Evolutionary conservation across 2,329 filamentous ascomycete genomes (phyloP).

Genomic region (Trichocomaceae sp.): DNA sequence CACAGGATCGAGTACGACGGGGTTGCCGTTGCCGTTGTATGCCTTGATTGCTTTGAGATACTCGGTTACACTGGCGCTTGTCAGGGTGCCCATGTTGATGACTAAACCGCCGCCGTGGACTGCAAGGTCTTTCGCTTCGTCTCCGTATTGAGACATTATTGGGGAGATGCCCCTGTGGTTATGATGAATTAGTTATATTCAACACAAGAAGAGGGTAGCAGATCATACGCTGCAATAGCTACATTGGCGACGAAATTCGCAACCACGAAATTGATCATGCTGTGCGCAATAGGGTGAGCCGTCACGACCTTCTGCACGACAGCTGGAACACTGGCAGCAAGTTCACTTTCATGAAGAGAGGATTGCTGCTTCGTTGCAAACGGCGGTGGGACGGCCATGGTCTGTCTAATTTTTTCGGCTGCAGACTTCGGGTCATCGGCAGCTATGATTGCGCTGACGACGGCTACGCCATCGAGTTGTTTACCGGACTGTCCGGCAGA

Average conservation of each 20-base stretch:
- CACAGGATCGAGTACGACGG: conserved; percentile 82
- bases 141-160: conserved; percentile 86
- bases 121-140: conserved; percentile 75
- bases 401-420: conserved; percentile 54
- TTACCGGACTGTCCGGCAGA: conserved; percentile 49
- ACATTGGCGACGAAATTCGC: conserved; percentile 94
- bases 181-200: conserved; percentile 15
- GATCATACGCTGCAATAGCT: conserved; percentile 59
- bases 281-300: conserved; percentile 72
- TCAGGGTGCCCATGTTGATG: conserved; percentile 92
- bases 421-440: conserved; percentile 60
- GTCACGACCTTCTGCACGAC: conserved; percentile 57
- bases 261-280: conserved; percentile 96
- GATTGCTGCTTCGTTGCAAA: conserved; percentile 25
- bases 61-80: conserved; percentile 63
- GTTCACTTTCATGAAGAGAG: conserved; percentile 23
- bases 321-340: conserved; percentile 33
- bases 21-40: conserved; percentile 70
- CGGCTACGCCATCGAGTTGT: conserved; percentile 69
- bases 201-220: background rate
- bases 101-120: conserved; percentile 70
- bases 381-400: conserved; percentile 37
- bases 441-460: conserved; percentile 83
- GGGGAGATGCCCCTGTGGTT: conserved; percentile 63
- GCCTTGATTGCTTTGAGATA: conserved; percentile 68